Evolutionary conservation across 139 green algal genomes (phyloP).

Genomic region (Yamagishiella unicocca): DNA sequence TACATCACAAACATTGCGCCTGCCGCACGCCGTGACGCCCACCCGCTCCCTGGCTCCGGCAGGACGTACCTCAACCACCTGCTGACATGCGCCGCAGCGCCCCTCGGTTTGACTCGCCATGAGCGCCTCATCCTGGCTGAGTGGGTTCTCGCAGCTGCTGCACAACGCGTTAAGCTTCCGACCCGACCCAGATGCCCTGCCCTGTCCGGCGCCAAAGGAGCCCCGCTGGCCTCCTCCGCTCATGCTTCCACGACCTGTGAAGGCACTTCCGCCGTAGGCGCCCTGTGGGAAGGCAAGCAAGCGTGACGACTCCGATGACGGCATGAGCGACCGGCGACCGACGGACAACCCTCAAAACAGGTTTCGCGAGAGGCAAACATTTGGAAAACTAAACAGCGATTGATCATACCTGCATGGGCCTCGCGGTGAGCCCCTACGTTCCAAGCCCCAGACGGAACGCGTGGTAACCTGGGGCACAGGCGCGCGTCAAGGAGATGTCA

Average conservation of each 20-base stretch:
- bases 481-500: not conserved
- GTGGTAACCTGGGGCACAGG: not conserved
- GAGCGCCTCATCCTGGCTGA: conserved; percentile 34
- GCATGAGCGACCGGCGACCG: not conserved
- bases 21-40: too few relatives aligned
- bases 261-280: not conserved
- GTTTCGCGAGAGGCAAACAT: not conserved
- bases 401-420: not conserved
- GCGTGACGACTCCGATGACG: not conserved
- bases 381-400: not conserved
- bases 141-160: not conserved
- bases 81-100: conserved; percentile 18
- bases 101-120: conserved; percentile 23
- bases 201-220: not conserved
- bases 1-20: too few relatives aligned
- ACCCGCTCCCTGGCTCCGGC: not conserved
- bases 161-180: not conserved
- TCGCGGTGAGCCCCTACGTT: not conserved
- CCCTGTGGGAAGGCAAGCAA: not conserved
- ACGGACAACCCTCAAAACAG: not conserved
- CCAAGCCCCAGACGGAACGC: not conserved
- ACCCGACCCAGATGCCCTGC: not conserved
- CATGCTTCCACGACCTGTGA: not conserved
- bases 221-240: not conserved
- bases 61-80: conserved; percentile 33